These are phyloP conservation scores for Musa acuminata DNA, from an alignment of 176 grass and related monocot genomes.

Conservation along the genomic window DNA sequence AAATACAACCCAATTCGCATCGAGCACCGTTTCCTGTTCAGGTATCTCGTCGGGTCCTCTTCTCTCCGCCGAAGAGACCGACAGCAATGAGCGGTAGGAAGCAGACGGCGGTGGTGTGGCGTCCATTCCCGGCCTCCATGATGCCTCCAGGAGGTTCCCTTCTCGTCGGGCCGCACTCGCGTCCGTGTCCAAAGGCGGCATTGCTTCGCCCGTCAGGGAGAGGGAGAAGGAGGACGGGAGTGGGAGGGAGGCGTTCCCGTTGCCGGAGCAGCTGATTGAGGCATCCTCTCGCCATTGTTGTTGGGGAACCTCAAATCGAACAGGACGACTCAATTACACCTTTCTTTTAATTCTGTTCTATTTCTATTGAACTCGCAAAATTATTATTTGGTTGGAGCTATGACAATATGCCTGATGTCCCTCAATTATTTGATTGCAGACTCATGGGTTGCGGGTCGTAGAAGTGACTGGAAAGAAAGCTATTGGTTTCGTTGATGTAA, in stretches of 20 bases:
- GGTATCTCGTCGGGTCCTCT: neutral
- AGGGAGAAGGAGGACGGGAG: neutral
- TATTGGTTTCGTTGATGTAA: conserved; percentile 60
- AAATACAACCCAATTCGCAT: too few species aligned
- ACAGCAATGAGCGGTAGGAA: neutral
- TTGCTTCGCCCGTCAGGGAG: neutral
- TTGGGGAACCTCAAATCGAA: neutral
- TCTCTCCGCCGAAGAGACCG: neutral
- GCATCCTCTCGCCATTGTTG: conserved; percentile 28
- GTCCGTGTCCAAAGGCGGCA: conserved; percentile 8
- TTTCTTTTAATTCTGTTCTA: neutral
- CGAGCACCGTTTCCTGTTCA: neutral
- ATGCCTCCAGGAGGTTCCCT: neutral
- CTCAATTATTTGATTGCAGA: conserved; percentile 26
- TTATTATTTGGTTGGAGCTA: neutral
- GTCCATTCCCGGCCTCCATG: conserved; percentile 4
- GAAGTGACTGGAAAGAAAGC: conserved; percentile 43
- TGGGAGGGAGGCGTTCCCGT: conserved; percentile 16
- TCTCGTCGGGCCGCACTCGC: conserved; percentile 14
- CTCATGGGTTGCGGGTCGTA: conserved; percentile 49
- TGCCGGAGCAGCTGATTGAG: conserved; percentile 41
- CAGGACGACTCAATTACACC: too few species aligned
- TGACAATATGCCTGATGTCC: neutral
- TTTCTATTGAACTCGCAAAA: neutral
- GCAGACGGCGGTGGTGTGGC: conserved; percentile 24